Conservation (phyloP, 2,329 filamentous ascomycete genomes). For the Stachybotrys chartarum region DNA sequence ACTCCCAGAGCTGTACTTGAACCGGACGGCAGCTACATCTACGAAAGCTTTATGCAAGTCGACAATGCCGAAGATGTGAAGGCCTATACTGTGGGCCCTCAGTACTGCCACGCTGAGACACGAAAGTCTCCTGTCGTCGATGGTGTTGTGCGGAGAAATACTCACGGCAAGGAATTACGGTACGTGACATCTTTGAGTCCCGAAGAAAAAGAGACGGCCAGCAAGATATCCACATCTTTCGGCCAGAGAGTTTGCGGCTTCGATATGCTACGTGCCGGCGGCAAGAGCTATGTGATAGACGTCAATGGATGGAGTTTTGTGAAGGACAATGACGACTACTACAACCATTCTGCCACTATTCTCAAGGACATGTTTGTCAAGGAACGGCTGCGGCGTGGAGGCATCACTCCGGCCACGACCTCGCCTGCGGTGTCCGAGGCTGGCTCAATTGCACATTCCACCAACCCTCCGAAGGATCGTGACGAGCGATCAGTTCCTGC, state of each 20-base stretch:
- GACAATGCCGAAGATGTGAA: conserved; percentile 98
- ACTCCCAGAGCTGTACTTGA: conserved; percentile 78
- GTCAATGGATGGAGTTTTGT: conserved; percentile 99
- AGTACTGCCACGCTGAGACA: conserved; percentile 94
- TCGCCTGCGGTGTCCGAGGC: conserved; percentile 39
- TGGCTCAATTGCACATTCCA: conserved; percentile 29
- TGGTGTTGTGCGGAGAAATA: conserved; percentile 90
- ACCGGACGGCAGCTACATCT: conserved; percentile 78
- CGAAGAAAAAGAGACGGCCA: conserved; percentile 79
- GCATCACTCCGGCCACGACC: conserved; percentile 50
- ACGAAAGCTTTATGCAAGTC: conserved; percentile 93
- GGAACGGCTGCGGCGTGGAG: conserved; percentile 60
- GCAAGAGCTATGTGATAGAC: conserved; percentile 94
- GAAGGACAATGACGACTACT: conserved; percentile 98
- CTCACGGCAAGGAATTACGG: conserved; percentile 91
- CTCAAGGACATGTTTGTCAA: conserved; percentile 81
- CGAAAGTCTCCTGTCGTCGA: conserved; percentile 96
- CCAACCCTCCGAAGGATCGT: conserved; percentile 28
- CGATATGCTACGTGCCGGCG: conserved; percentile 79
- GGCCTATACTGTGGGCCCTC: conserved; percentile 90
- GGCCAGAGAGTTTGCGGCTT: conserved; percentile 95
- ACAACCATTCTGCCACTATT: conserved; percentile 82
- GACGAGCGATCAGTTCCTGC: conserved; percentile 1
- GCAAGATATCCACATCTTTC: conserved; percentile 84
- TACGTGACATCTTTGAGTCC: conserved; percentile 82